Percentiles rank a stretch among this genome's conserved stretches.
Conservation (phyloP, 345 rosid genomes). For the Tarenaya hassleriana region DNA sequence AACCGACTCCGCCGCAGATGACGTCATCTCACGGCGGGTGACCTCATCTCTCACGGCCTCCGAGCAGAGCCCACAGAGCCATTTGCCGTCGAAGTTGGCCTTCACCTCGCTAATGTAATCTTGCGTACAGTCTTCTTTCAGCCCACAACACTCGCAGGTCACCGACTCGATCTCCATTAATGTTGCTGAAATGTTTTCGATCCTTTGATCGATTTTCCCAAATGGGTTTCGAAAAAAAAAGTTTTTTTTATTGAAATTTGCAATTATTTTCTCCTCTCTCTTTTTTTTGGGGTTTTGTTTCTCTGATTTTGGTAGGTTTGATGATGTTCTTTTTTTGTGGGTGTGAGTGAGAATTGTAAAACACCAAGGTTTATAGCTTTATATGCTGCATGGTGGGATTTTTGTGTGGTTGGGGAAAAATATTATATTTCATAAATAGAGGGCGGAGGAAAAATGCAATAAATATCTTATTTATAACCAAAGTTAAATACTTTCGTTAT, state of each 20-base stretch:
- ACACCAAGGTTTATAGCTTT: constrained; percentile 11
- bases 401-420: constrained; percentile 15
- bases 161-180: constrained; percentile 89
- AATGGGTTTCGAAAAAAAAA: background rate
- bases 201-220: background rate
- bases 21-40: constrained; percentile 31
- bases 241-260: background rate
- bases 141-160: constrained; percentile 82
- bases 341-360: constrained; percentile 12
- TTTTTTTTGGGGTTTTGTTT: constrained; percentile 2
- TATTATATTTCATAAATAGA: too few species aligned
- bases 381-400: constrained; percentile 25
- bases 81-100: constrained; percentile 75
- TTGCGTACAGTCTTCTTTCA: constrained; percentile 90
- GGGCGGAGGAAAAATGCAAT: too few species aligned
- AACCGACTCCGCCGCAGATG: background rate
- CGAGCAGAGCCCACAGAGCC: constrained; percentile 96
- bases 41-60: constrained; percentile 86
- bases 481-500: too few species aligned
- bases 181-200: background rate
- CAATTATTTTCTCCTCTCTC: too few species aligned
- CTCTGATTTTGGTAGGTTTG: constrained; percentile 3
- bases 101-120: constrained; percentile 63
- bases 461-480: too few species aligned
- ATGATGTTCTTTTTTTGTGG: constrained; percentile 2